Evolutionary conservation across 2,329 filamentous ascomycete species (phyloP).

Genomic region (Botrytis deweyae): DNA sequence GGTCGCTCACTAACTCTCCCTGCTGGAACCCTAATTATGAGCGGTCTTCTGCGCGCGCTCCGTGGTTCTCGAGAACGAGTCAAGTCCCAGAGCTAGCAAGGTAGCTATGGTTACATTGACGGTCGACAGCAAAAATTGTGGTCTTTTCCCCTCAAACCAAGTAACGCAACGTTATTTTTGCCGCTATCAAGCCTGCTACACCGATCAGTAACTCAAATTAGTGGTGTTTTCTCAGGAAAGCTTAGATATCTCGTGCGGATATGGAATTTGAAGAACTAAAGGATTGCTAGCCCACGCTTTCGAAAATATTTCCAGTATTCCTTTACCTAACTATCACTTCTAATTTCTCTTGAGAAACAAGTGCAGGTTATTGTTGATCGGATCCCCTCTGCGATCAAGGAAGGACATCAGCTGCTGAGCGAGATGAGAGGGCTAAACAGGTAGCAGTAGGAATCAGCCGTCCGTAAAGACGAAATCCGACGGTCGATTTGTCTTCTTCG

Average conservation of each 20-base stretch:
- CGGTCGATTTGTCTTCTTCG: background rate
- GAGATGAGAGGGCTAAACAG: no score
- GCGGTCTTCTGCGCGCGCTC: no score
- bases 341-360: no score
- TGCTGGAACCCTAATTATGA: no score
- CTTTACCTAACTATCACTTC: no score
- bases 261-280: background rate
- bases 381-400: accelerated
- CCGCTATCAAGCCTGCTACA: background rate
- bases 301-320: no score
- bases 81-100: accelerated
- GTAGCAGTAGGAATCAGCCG: no score
- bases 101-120: background rate
- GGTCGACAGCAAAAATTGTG: background rate
- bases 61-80: no score
- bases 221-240: background rate
- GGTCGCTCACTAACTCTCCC: no score
- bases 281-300: background rate
- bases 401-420: background rate
- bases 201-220: background rate
- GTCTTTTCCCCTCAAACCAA: background rate
- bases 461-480: background rate
- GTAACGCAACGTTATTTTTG: background rate
- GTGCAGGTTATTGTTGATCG: background rate
- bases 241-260: background rate